Percentiles rank a stretch among this genome's conserved stretches.
phyloP scores from a whole-genome alignment of 352 stramenopile genomes.

The Globisporangium takayamanum region DNA sequence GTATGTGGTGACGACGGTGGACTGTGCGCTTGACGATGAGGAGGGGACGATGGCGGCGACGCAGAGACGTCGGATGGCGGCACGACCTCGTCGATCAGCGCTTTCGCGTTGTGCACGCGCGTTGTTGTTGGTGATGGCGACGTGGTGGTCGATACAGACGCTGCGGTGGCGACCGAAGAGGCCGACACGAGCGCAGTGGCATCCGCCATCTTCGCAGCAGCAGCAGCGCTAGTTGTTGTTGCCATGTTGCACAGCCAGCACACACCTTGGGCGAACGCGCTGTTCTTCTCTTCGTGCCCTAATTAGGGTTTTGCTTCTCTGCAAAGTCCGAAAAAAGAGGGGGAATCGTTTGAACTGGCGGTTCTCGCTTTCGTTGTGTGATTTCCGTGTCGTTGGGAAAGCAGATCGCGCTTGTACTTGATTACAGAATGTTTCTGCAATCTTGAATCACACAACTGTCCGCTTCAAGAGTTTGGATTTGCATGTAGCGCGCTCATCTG shows the following conservation, averaged over 20 bases:
- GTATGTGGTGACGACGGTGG: conserved; percentile 2
- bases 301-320: conserved; percentile 9
- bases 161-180: neutral
- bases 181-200: no score
- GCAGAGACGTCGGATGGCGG: conserved; percentile 4
- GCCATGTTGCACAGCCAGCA: neutral
- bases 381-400: neutral
- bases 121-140: no score
- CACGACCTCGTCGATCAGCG: conserved; percentile 7
- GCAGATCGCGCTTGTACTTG: neutral
- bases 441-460: neutral
- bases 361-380: neutral
- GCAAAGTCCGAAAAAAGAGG: neutral
- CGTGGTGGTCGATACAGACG: no score
- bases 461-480: neutral
- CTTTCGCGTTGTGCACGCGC: neutral
- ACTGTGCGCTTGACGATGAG: no score
- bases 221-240: neutral
- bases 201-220: neutral
- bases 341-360: neutral
- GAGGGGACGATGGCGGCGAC: conserved; percentile 1
- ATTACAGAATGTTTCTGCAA: neutral
- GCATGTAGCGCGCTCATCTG: neutral
- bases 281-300: neutral
- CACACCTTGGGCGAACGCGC: neutral